A percentile compares a stretch with the other conserved stretches of the same genome.
phyloP scores from a whole-genome alignment of 139 green algal genomes.

The Coelastrella sp. region DNA sequence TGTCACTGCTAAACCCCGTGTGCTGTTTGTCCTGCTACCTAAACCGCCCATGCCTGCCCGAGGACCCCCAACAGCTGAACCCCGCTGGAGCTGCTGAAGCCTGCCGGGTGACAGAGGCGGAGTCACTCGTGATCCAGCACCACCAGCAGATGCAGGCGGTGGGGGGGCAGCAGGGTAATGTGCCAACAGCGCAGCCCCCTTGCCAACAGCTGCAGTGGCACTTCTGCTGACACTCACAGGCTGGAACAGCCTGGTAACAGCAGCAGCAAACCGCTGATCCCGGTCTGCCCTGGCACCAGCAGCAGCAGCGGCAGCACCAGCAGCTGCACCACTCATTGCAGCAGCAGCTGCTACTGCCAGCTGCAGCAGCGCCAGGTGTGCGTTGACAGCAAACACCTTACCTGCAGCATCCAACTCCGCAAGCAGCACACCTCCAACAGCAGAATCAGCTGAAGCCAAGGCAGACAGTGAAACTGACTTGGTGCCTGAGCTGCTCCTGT shows the following conservation, averaged over 20 bases:
- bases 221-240: conserved; percentile 39
- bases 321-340: background rate
- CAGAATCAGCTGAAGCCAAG: conserved; percentile 6
- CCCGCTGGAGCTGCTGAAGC: conserved; percentile 20
- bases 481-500: background rate
- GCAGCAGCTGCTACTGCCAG: conserved; percentile 12
- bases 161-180: conserved; percentile 36
- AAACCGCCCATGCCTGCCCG: background rate
- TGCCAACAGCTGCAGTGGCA: background rate
- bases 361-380: conserved; percentile 22
- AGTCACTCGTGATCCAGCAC: background rate
- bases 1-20: background rate
- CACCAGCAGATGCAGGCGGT: conserved; percentile 21
- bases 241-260: conserved; percentile 42
- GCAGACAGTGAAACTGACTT: background rate
- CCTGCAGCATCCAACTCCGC: conserved; percentile 40
- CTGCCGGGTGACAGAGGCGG: conserved; percentile 2
- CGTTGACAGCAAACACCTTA: conserved; percentile 21
- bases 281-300: background rate
- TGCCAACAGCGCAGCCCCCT: conserved; percentile 33
- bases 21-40: conserved; percentile 11
- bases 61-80: background rate
- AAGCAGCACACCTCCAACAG: background rate
- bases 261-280: conserved; percentile 39
- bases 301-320: conserved; percentile 33